These are phyloP conservation scores for Boletus coccyginus DNA, from an alignment of 768 basidiomycete species.

Conservation along the genomic window DNA sequence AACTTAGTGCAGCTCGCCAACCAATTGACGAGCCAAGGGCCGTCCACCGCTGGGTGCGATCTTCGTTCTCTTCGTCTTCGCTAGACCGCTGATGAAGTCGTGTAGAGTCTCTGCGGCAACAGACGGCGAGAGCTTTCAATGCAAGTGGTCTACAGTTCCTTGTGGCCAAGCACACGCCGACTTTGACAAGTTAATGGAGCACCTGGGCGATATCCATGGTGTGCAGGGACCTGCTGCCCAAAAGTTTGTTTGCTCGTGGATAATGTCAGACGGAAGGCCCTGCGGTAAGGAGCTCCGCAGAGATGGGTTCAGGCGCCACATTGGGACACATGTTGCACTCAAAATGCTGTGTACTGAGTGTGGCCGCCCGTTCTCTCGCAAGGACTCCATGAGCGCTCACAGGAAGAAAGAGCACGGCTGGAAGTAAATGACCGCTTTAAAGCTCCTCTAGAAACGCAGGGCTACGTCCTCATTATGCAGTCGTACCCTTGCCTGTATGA, in stretches of 20 bases:
- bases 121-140: background rate
- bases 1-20: background rate
- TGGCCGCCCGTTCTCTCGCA: no score
- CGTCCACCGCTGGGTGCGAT: background rate
- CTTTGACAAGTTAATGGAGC: conserved; percentile 7
- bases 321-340: background rate
- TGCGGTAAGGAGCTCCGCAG: conserved; percentile 1
- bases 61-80: background rate
- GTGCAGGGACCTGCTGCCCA: background rate
- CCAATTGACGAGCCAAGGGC: background rate
- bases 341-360: no score
- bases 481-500: background rate
- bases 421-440: no score
- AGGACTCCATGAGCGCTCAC: no score
- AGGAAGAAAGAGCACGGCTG: no score
- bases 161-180: background rate
- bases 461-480: background rate
- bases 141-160: background rate
- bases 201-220: background rate
- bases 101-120: background rate
- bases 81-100: background rate
- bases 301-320: conserved; percentile 5
- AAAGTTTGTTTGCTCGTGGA: background rate
- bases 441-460: background rate
- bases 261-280: fast-evolving